These are phyloP conservation scores for Lactifluus piperatus DNA, from an alignment of 768 basidiomycete species.

Conservation along the genomic window DNA sequence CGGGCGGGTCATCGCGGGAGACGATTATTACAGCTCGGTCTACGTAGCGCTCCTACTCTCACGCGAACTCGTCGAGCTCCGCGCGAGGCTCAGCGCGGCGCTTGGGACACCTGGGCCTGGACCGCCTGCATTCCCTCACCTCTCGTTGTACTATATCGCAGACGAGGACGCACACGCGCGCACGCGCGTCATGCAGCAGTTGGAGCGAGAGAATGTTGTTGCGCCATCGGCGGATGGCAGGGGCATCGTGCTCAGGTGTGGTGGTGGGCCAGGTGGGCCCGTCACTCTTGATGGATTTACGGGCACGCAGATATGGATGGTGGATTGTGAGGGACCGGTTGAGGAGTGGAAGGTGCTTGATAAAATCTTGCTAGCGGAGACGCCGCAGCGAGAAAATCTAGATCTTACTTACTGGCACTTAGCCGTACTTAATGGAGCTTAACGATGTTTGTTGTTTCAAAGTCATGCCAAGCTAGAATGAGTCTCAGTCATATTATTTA, in stretches of 20 bases:
- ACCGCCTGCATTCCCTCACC: slow-evolving; percentile 58
- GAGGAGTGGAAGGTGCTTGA: slow-evolving; percentile 47
- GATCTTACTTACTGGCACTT: too few relatives aligned
- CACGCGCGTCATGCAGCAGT: slow-evolving; percentile 35
- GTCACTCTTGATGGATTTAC: slow-evolving; percentile 31
- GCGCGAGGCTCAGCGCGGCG: slow-evolving; percentile 36
- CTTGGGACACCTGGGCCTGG: slow-evolving; percentile 28
- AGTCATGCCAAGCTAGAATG: too few relatives aligned
- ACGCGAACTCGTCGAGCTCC: slow-evolving; percentile 39
- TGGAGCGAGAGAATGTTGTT: slow-evolving; percentile 34
- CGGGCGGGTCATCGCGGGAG: slow-evolving; percentile 44
- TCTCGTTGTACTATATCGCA: slow-evolving; percentile 66
- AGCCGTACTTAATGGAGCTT: too few relatives aligned
- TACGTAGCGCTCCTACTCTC: slow-evolving; percentile 44
- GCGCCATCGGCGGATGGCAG: slow-evolving; percentile 13
- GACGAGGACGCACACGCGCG: slow-evolving; percentile 58
- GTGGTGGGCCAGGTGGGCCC: slow-evolving; percentile 1
- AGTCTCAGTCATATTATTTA: too few relatives aligned
- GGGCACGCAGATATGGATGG: slow-evolving; percentile 48
- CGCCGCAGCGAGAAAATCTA: too few relatives aligned
- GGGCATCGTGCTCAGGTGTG: slow-evolving; percentile 30
- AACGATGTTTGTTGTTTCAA: too few relatives aligned
- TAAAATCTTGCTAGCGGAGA: too few relatives aligned
- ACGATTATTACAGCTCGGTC: slow-evolving; percentile 65
- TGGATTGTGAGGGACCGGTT: slow-evolving; percentile 51